Base-by-base conservation (phyloP, 352 stramenopile genomes). In the Globisporangium perplexum region DNA sequence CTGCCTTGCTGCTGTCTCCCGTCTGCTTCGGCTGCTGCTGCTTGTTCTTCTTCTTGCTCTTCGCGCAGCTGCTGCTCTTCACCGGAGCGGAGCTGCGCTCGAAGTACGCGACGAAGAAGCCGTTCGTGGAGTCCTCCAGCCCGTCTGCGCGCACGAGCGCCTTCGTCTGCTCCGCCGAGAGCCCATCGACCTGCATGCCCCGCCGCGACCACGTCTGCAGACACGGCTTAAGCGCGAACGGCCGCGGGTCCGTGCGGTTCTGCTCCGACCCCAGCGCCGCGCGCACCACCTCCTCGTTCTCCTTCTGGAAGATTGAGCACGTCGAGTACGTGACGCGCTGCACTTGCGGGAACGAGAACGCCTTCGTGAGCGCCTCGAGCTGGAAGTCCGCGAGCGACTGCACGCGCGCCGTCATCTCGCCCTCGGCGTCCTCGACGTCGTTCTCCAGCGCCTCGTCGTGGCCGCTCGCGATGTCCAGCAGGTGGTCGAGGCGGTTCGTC, bases 21-120 rank as follows among this genome's bases (percentile, higher is more conserved):
- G 28, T 10, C 24, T 15, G 24, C 20, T 43, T 53, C 51, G 26
- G 43, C 18, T 41, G 23, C 5, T 39, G 12, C 47, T 38, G 22
- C 54, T 50, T 14, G 4, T 47, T 49, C 23, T 20, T 3, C 39
- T 50, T 44, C 3, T 45, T 22, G 4, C 24, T 44, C 20, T 46
- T 55, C 7, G 24, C 41, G 20, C n/a, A n/a, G n/a, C 24, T 46
- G 43, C 33, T 41, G 18, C 59, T 42, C 44, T 53, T 53, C 33
- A 42, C 52, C 1, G 39, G 33, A n/a, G 28, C 31, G 15, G 60
- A 41, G 5, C 59, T 50, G 6, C 93, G 80, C 57, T 97, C 89
- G 69, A 99, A 98, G 67, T 97, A 97, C 30, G 87, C 81, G 5
- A 99, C 94, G 62, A 99, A 99, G 68, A 99, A 99, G 22, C 95